phyloP scores from a whole-genome alignment of 1,139 yeast species.

The Geotrichum cucujoidarum region DNA sequence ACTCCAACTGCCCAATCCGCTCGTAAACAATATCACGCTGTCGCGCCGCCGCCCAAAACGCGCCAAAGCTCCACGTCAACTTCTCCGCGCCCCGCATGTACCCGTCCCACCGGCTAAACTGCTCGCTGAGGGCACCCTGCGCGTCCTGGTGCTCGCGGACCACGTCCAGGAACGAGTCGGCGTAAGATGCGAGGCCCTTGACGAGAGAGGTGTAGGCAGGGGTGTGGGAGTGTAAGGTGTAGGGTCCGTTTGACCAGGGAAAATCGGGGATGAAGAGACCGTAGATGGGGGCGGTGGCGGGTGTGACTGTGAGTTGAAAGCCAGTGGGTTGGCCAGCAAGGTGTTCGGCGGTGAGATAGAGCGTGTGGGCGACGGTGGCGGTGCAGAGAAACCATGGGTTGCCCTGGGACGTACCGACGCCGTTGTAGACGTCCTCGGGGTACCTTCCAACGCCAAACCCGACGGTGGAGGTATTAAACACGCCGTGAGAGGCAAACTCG shows the following conservation, averaged over 20 bases:
- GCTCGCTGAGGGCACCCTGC: slow-evolving; percentile 78
- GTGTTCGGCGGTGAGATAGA: slow-evolving; percentile 39
- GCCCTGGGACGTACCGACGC: slow-evolving; percentile 69
- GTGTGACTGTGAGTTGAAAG: slow-evolving; percentile 32
- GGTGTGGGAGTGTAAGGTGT: slow-evolving; percentile 16
- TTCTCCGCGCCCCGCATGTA: slow-evolving; percentile 82
- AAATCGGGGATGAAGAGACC: slow-evolving; percentile 23
- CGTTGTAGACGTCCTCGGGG: slow-evolving; percentile 90
- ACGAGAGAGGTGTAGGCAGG: slow-evolving; percentile 23
- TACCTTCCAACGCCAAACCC: slow-evolving; percentile 87
- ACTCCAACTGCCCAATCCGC: too few relatives aligned
- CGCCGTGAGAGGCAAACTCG: slow-evolving; percentile 27
- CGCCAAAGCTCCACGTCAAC: slow-evolving; percentile 88
- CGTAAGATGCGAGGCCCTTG: slow-evolving; percentile 40
- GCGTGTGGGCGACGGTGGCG: slow-evolving; percentile 65
- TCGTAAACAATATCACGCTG: slow-evolving; percentile 23
- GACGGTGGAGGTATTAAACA: slow-evolving; percentile 21
- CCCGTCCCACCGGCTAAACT: slow-evolving; percentile 75
- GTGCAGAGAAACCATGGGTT: slow-evolving; percentile 96
- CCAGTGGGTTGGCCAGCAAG: slow-evolving; percentile 36
- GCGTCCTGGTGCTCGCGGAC: slow-evolving; percentile 57
- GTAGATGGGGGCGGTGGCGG: slow-evolving; percentile 28
- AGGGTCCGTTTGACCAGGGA: slow-evolving; percentile 3
- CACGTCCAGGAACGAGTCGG: slow-evolving; percentile 72
- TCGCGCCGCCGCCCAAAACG: slow-evolving; percentile 67